phyloP scores from a whole-genome alignment of 225 moss, liverwort and hornwort genomes.

The Rhytidiadelphus loreus region DNA sequence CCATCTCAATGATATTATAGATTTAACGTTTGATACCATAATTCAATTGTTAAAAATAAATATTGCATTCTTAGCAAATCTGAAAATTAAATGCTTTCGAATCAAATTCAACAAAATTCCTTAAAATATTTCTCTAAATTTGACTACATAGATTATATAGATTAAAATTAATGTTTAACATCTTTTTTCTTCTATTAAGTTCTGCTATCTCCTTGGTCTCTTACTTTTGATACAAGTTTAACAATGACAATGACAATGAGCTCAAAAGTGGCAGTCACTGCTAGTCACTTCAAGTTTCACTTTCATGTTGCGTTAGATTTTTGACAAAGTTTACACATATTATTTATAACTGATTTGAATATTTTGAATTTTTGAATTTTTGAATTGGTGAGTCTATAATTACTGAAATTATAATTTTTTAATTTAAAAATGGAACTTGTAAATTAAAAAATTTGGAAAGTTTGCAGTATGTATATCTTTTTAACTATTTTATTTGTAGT shows the following conservation, averaged over 20 bases:
- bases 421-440: too few relatives aligned
- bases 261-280: too few relatives aligned
- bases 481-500: background rate
- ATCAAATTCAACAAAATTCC: background rate
- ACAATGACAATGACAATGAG: too few relatives aligned
- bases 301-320: background rate
- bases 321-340: background rate
- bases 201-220: background rate
- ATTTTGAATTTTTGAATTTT: fast-evolving
- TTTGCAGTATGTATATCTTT: background rate
- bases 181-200: too few relatives aligned
- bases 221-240: background rate
- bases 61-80: background rate
- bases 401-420: background rate
- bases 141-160: too few relatives aligned
- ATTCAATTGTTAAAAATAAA: background rate
- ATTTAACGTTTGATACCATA: background rate
- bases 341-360: too few relatives aligned
- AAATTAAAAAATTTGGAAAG: background rate
- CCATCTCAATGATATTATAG: background rate
- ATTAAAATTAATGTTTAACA: background rate
- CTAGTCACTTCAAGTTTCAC: too few relatives aligned
- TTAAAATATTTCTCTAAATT: background rate
- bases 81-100: background rate
- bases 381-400: background rate